Conservation (phyloP, 2,329 filamentous ascomycete species). For the Epichloe amarillans region DNA sequence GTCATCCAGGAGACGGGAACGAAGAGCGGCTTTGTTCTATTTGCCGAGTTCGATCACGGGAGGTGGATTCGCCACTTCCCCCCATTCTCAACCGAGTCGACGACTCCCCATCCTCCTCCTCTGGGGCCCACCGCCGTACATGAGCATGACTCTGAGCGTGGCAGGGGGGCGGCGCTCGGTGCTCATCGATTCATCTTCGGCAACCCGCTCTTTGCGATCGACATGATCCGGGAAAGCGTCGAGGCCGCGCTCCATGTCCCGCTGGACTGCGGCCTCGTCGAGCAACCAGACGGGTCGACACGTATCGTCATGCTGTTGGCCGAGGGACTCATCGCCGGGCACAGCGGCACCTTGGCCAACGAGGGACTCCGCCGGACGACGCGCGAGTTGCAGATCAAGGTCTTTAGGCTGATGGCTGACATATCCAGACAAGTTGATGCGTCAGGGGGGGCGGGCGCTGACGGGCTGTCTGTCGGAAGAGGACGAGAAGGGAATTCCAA, state of each 20-base stretch:
- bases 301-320: neutral
- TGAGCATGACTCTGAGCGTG: neutral
- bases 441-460: neutral
- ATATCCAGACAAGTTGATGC: neutral
- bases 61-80: constrained; percentile 1
- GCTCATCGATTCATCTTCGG: constrained; percentile 1
- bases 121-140: neutral
- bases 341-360: neutral
- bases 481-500: too few species aligned
- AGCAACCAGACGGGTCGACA: neutral
- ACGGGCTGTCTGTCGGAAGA: too few species aligned
- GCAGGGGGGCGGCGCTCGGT: neutral
- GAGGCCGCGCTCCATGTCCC: constrained; percentile 1
- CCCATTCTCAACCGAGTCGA: neutral
- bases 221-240: neutral
- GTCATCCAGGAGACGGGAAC: neutral
- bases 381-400: neutral
- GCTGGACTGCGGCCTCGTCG: constrained; percentile 1
- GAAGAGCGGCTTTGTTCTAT: constrained; percentile 1
- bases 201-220: neutral
- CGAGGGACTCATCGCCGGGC: neutral
- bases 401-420: neutral
- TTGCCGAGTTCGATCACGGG: constrained; percentile 4
- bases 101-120: neutral
- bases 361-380: neutral